Conservation (phyloP, 768 basidiomycete species). For the Cystobasidium onofrii region DNA sequence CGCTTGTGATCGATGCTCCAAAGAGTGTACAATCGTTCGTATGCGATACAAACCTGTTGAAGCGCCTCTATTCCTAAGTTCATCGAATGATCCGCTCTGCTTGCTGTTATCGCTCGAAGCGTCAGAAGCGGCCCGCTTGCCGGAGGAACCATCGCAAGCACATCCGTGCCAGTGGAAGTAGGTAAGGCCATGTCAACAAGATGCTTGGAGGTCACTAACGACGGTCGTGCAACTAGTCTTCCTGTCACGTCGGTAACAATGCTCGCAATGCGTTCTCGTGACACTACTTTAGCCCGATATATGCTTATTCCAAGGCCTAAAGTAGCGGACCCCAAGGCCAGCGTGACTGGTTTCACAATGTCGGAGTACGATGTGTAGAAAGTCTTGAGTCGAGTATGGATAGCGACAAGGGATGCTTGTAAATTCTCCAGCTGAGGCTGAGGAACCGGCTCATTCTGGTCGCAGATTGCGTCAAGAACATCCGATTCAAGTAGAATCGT, state of each 20-base stretch:
- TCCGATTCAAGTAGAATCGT: slow-evolving; percentile 56
- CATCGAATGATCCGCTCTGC: not conserved
- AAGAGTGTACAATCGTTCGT: slow-evolving; percentile 64
- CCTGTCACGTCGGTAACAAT: not conserved
- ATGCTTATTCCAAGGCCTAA: slow-evolving; percentile 54
- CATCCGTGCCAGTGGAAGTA: not conserved
- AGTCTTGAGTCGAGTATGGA: slow-evolving; percentile 61
- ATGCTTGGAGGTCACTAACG: not conserved
- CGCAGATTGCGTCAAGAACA: slow-evolving; percentile 31
- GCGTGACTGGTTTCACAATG: slow-evolving; percentile 58
- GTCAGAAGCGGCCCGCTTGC: not conserved
- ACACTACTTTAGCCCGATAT: slow-evolving; percentile 51
- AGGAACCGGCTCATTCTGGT: not conserved
- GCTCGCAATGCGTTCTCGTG: slow-evolving; percentile 43
- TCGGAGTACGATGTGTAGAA: slow-evolving; percentile 67
- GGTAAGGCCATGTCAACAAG: not conserved
- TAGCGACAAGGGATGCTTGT: slow-evolving; percentile 70
- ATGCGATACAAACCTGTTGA: slow-evolving; percentile 51
- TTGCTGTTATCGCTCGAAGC: not conserved
- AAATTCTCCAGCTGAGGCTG: slow-evolving; percentile 42
- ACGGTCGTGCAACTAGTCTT: not conserved
- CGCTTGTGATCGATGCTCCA: slow-evolving; percentile 75
- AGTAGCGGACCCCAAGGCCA: slow-evolving; percentile 59
- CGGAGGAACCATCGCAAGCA: not conserved
- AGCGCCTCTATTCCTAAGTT: not conserved